Evolutionary conservation across 306 rosid species (phyloP).

Genomic region (Pueraria montana): DNA sequence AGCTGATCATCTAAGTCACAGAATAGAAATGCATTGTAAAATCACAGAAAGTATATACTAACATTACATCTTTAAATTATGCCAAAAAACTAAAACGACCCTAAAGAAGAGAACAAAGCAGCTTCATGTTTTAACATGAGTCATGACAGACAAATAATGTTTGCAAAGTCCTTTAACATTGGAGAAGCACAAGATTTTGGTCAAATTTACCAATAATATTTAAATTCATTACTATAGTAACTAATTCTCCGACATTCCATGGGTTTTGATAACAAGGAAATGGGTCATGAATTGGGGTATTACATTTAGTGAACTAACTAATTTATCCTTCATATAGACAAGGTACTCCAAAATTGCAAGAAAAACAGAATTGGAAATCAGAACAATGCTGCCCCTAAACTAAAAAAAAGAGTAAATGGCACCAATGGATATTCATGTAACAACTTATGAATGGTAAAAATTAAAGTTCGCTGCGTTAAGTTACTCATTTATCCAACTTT

Average conservation of each 20-base stretch:
- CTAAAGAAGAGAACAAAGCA: background rate
- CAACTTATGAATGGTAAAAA: background rate
- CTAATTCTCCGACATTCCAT: background rate
- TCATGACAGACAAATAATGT: too few relatives aligned
- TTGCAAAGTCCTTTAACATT: background rate
- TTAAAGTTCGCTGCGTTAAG: background rate
- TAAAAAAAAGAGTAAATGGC: background rate
- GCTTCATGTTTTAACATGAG: background rate
- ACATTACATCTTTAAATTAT: background rate
- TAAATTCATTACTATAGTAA: background rate
- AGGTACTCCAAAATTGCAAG: background rate
- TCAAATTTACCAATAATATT: background rate
- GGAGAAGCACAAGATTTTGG: background rate
- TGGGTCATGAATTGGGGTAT: too few relatives aligned
- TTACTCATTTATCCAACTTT: background rate
- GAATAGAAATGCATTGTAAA: background rate
- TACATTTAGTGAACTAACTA: background rate
- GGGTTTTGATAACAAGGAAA: too few relatives aligned
- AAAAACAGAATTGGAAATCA: background rate
- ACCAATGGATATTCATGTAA: background rate
- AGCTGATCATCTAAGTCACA: conserved; percentile 8
- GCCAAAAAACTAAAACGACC: background rate
- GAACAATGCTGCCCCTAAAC: background rate
- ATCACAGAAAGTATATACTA: too few relatives aligned
- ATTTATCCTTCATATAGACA: background rate